A percentile compares a stretch with the other conserved stretches of the same genome.
Conservation (phyloP, 2,329 filamentous ascomycete genomes). For the Trichophyton verrucosum region DNA sequence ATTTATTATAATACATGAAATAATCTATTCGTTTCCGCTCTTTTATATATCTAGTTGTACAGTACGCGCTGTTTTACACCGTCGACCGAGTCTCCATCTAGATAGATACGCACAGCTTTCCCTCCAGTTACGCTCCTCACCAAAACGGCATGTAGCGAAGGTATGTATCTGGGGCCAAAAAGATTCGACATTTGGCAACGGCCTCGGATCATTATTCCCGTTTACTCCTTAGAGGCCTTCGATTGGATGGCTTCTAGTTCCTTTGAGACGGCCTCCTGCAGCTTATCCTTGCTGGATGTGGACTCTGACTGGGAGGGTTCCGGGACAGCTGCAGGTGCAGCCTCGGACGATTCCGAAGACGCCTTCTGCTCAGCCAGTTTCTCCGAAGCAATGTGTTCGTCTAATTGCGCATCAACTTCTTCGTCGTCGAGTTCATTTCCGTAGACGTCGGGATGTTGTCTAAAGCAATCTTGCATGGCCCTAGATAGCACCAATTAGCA, state of each 20-base stretch:
- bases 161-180: background rate
- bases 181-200: background rate
- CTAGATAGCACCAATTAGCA: conserved; percentile 35
- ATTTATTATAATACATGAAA: conserved; percentile 3
- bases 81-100: background rate
- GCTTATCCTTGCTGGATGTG: background rate
- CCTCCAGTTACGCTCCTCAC: background rate
- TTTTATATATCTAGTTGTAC: conserved; percentile 5
- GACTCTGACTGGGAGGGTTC: conserved; percentile 11
- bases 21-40: conserved; percentile 2
- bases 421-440: conserved; percentile 74
- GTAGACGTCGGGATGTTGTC: conserved; percentile 83
- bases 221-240: background rate
- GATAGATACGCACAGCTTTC: background rate
- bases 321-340: conserved; percentile 14
- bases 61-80: background rate
- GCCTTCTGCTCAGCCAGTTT: conserved; percentile 15
- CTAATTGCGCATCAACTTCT: conserved; percentile 34
- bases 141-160: background rate
- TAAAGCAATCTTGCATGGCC: conserved; percentile 96
- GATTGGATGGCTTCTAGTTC: conserved; percentile 15
- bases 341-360: background rate
- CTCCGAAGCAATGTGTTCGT: conserved; percentile 20
- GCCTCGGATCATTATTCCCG: background rate
- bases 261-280: conserved; percentile 10